phyloP scores from a whole-genome alignment of 2,329 filamentous ascomycete genomes.

The Trichoderma simmonsii region DNA sequence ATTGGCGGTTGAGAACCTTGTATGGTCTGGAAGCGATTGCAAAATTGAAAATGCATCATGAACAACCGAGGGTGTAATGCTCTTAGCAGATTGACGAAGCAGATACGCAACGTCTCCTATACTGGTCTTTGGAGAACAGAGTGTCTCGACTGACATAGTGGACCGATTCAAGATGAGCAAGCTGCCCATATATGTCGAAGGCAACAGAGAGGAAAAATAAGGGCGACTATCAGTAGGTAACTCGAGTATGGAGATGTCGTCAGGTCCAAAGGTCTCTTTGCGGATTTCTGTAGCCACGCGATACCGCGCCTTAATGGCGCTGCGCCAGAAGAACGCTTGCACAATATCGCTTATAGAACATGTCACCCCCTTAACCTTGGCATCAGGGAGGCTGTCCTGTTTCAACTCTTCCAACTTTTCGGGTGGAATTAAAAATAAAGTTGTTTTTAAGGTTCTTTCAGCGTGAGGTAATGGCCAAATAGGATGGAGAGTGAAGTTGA shows the following conservation, averaged over 20 bases:
- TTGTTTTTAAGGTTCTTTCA: slow-evolving; percentile 29
- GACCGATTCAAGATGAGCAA: slow-evolving; percentile 29
- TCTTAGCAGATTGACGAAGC: slow-evolving; percentile 26
- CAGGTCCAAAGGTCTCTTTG: slow-evolving; percentile 20
- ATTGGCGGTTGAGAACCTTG: slow-evolving; percentile 25
- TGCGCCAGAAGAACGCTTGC: slow-evolving; percentile 40
- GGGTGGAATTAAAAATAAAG: slow-evolving; percentile 31
- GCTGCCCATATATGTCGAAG: slow-evolving; percentile 31
- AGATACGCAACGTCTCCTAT: slow-evolving; percentile 26
- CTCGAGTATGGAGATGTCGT: slow-evolving; percentile 34
- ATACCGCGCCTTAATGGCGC: slow-evolving; percentile 34
- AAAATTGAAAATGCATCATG: slow-evolving; percentile 31
- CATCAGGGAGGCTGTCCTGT: not conserved
- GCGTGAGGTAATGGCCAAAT: slow-evolving; percentile 31
- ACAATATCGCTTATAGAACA: slow-evolving; percentile 38
- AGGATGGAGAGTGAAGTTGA: slow-evolving; percentile 27
- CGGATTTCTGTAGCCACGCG: slow-evolving; percentile 29
- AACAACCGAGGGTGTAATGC: slow-evolving; percentile 27
- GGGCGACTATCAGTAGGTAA: slow-evolving; percentile 32
- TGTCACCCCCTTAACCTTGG: slow-evolving; percentile 22
- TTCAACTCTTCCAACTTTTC: slow-evolving; percentile 26
- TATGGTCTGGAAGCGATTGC: slow-evolving; percentile 28
- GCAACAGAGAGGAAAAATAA: slow-evolving; percentile 30
- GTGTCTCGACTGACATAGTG: slow-evolving; percentile 24
- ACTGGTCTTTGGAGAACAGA: slow-evolving; percentile 30